Conservation (phyloP, 306 rosid species). For the Oemleria cerasiformis region DNA sequence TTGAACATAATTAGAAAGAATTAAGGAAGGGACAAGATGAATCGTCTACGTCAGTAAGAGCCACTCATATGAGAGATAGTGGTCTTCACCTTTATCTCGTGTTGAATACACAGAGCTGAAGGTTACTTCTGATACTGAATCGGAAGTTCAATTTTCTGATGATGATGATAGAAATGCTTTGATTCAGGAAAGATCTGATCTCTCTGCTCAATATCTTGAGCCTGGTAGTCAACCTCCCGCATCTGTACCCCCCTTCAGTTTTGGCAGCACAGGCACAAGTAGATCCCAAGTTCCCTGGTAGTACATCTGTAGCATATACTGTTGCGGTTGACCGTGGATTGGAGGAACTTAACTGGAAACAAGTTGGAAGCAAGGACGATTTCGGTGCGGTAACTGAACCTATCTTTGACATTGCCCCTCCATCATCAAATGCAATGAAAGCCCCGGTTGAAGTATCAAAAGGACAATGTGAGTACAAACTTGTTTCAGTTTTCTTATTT, state of each 20-base stretch:
- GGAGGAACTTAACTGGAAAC: conserved; percentile 47
- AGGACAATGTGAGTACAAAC: conserved; percentile 53
- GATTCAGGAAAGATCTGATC: conserved; percentile 19
- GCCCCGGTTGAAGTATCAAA: conserved; percentile 39
- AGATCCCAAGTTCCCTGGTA: conserved; percentile 32
- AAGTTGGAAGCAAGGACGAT: conserved; percentile 29
- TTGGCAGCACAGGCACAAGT: conserved; percentile 29
- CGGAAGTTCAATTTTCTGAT: conserved; percentile 57
- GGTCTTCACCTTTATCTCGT: conserved; percentile 56
- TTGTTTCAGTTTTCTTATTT: conserved; percentile 12
- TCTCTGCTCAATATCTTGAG: conserved; percentile 36
- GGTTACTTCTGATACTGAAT: conserved; percentile 71
- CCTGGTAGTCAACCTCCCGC: conserved; percentile 33
- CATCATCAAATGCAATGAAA: conserved; percentile 37
- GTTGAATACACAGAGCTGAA: conserved; percentile 75
- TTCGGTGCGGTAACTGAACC: conserved; percentile 30
- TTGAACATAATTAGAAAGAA: conserved; percentile 26
- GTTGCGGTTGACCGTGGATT: conserved; percentile 34
- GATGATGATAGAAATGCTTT: conserved; percentile 36
- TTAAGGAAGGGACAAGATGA: conserved; percentile 25
- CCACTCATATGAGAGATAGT: conserved; percentile 29
- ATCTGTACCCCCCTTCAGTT: conserved; percentile 30
- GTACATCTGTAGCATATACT: conserved; percentile 30
- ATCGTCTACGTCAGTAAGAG: conserved; percentile 33
- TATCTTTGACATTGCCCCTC: conserved; percentile 23